phyloP scores from a whole-genome alignment of 2,329 filamentous ascomycete genomes.

The Tolypocladium sp. region DNA sequence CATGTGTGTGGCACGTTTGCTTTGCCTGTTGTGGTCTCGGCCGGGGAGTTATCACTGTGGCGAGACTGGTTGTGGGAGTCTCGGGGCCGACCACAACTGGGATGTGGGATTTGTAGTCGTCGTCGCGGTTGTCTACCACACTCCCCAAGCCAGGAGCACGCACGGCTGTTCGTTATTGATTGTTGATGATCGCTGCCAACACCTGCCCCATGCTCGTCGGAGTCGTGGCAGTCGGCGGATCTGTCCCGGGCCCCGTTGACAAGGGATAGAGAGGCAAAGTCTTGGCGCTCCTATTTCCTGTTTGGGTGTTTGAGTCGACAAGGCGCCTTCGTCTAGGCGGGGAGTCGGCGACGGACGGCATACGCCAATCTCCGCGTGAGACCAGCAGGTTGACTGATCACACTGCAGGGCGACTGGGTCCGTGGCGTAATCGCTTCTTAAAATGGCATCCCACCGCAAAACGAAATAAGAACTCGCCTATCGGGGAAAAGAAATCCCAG shows the following conservation, averaged over 20 bases:
- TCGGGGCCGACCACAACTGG: no score
- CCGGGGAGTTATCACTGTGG: not conserved
- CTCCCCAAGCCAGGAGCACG: not conserved
- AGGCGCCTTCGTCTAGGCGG: not conserved
- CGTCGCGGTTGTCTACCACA: not conserved
- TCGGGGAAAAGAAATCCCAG: not conserved
- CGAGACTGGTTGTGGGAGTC: no score
- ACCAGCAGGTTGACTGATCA: not conserved
- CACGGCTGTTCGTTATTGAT: no score
- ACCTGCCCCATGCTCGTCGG: not conserved
- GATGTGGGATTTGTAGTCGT: not conserved
- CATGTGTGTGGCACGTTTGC: not conserved
- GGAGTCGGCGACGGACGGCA: not conserved
- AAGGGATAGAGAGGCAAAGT: not conserved
- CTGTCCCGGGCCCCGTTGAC: not conserved
- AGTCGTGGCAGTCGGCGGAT: not conserved
- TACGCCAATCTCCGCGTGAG: constrained; percentile 1
- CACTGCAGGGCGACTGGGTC: not conserved
- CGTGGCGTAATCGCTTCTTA: not conserved
- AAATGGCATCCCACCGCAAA: not conserved
- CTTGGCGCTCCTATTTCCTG: not conserved
- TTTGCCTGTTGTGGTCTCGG: not conserved
- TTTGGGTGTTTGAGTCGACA: not conserved
- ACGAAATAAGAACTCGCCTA: not conserved
- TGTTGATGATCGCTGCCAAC: not conserved